Evolutionary conservation across 768 basidiomycete genomes (phyloP).

Genomic region (Xerocomus spinulosus): DNA sequence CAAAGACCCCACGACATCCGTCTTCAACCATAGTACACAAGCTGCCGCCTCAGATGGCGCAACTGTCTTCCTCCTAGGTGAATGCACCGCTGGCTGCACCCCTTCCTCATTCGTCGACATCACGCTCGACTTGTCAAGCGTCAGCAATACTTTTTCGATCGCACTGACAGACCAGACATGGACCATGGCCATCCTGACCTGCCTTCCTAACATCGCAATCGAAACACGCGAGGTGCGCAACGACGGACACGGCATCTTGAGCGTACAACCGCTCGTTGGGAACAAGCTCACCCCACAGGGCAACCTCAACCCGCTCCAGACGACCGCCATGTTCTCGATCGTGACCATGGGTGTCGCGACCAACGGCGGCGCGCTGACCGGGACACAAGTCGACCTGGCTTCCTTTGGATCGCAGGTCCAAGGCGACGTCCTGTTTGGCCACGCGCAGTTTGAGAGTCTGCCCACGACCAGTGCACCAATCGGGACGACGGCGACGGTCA

Average conservation of each 20-base stretch:
- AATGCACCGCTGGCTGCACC: constrained; percentile 20
- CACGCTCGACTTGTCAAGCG: constrained; percentile 11
- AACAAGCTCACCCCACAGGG: constrained; percentile 15
- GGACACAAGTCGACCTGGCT: neutral
- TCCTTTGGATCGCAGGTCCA: constrained; percentile 17
- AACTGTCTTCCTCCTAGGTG: constrained; percentile 17
- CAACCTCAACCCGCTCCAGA: constrained; percentile 23
- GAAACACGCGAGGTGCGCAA: constrained; percentile 28
- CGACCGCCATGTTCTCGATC: constrained; percentile 22
- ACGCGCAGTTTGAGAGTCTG: constrained; percentile 9
- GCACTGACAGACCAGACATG: constrained; percentile 15
- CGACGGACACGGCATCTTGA: constrained; percentile 14
- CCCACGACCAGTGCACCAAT: neutral
- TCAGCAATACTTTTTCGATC: constrained; percentile 13
- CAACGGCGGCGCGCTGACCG: constrained; percentile 1
- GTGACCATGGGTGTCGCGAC: constrained; percentile 8
- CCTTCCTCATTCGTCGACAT: neutral
- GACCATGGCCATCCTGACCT: constrained; percentile 19
- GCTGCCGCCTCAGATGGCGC: constrained; percentile 18
- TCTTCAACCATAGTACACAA: constrained; percentile 24
- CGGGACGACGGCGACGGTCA: constrained; percentile 1
- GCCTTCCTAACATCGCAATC: constrained; percentile 20
- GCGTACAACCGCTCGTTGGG: constrained; percentile 16
- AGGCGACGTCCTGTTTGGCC: constrained; percentile 19
- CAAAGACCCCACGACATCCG: neutral